Percentiles rank a stretch among this genome's conserved stretches.
Evolutionary conservation across 768 basidiomycete species (phyloP).

Genomic region (Lyophyllum atratum): DNA sequence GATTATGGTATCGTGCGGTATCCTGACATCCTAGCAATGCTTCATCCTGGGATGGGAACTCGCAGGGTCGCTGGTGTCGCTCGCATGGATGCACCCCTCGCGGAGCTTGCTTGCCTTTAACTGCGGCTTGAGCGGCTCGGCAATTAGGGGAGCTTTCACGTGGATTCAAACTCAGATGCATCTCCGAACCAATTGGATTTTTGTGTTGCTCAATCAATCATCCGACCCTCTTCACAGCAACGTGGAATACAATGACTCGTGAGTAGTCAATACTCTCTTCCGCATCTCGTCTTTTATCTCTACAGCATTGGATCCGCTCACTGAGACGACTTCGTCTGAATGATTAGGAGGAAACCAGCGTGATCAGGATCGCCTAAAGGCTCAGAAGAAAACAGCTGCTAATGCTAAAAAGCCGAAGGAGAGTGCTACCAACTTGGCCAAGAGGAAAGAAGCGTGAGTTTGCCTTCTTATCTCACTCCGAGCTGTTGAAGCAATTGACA

Average conservation of each 20-base stretch:
- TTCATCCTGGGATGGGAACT: not conserved
- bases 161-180: slow-evolving; percentile 19
- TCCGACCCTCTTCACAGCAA: slow-evolving; percentile 5
- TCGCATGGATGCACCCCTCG: slow-evolving; percentile 4
- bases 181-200: slow-evolving; percentile 22
- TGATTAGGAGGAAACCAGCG: slow-evolving; percentile 79
- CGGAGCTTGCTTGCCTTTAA: slow-evolving; percentile 3
- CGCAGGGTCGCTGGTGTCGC: not conserved
- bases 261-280: slow-evolving; percentile 28
- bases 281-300: slow-evolving; percentile 9
- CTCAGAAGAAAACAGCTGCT: slow-evolving; percentile 68
- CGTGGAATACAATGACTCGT: slow-evolving; percentile 52
- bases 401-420: slow-evolving; percentile 69
- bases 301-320: slow-evolving; percentile 20
- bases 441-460: slow-evolving; percentile 78
- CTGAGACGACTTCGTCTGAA: slow-evolving; percentile 15
- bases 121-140: slow-evolving; percentile 16
- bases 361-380: slow-evolving; percentile 70
- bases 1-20: slow-evolving; percentile 9
- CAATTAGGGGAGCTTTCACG: slow-evolving; percentile 10
- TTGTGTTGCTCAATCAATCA: slow-evolving; percentile 1
- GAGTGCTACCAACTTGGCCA: slow-evolving; percentile 58
- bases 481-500: slow-evolving; percentile 12
- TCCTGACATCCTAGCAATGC: slow-evolving; percentile 13
- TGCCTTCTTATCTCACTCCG: slow-evolving; percentile 5